Evolutionary conservation across 139 green algal species (phyloP).

Genomic region (Nannochloris sp.): DNA sequence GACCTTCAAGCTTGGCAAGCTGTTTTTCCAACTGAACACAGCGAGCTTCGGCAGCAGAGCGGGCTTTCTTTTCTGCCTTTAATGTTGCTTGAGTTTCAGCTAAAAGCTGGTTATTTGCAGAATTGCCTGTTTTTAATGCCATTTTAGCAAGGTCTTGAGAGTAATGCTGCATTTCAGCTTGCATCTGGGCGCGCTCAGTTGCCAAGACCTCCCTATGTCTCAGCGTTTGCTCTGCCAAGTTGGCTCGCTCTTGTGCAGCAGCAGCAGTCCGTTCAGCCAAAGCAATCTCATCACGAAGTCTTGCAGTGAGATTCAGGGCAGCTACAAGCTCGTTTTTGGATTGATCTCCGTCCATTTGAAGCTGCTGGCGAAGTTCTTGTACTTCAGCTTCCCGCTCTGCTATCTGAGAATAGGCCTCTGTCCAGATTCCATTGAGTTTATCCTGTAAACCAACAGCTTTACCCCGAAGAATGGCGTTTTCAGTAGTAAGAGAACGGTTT

Average conservation of each 20-base stretch:
- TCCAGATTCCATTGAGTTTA: background rate
- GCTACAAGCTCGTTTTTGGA: background rate
- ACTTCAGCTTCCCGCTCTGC: background rate
- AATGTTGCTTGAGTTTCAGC: background rate
- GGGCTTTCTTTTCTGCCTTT: background rate
- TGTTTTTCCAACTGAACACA: background rate
- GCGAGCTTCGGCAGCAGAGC: background rate
- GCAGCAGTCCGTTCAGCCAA: background rate
- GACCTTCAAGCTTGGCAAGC: background rate
- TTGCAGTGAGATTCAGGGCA: background rate
- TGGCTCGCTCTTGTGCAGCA: background rate
- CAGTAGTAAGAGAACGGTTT: background rate
- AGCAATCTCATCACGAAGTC: background rate
- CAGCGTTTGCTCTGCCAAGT: background rate
- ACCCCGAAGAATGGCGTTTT: background rate
- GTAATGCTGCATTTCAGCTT: background rate
- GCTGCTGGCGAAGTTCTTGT: background rate
- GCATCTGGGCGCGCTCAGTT: background rate
- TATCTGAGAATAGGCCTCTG: background rate
- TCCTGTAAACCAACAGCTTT: background rate
- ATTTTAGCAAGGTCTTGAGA: conserved; percentile 1
- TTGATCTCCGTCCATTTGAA: background rate
- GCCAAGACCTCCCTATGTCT: background rate
- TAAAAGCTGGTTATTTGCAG: background rate
- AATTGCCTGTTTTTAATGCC: background rate